Conservation (phyloP, 2,329 filamentous ascomycete species). For the Aspergillus sergii region DNA sequence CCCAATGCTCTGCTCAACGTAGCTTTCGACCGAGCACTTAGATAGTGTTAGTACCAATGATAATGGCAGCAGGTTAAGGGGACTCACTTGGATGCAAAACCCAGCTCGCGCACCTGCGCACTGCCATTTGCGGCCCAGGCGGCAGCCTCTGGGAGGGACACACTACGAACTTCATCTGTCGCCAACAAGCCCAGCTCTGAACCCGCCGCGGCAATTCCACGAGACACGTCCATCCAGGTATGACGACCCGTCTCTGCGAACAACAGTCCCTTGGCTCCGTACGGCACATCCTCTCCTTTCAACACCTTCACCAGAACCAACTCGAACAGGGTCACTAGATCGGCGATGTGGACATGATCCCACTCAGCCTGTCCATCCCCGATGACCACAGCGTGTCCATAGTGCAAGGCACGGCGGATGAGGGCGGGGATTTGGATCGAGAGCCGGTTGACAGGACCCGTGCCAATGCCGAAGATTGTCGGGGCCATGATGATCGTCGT, state of each 20-base stretch:
- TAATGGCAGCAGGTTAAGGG: neutral
- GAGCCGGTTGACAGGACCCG: constrained; percentile 37
- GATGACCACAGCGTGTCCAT: constrained; percentile 35
- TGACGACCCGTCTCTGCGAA: constrained; percentile 47
- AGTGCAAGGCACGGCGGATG: constrained; percentile 33
- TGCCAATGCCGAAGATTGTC: constrained; percentile 48
- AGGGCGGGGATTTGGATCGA: constrained; percentile 45
- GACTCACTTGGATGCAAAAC: neutral
- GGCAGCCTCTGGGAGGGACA: neutral
- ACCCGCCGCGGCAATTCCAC: constrained; percentile 2
- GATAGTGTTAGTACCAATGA: no score
- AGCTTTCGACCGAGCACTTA: neutral
- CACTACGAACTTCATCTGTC: neutral
- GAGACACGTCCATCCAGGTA: constrained; percentile 34
- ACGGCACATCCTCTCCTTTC: constrained; percentile 32
- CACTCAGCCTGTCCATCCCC: constrained; percentile 43
- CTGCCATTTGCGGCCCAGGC: neutral
- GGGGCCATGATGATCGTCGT: constrained; percentile 52
- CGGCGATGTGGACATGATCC: constrained; percentile 51
- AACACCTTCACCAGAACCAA: constrained; percentile 31
- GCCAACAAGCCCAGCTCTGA: neutral
- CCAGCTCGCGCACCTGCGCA: neutral
- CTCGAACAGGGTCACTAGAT: constrained; percentile 48
- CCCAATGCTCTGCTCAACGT: neutral
- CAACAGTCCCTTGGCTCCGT: constrained; percentile 23